Base-by-base conservation (phyloP, 306 rosid genomes). In the Acacia melanoxylon region DNA sequence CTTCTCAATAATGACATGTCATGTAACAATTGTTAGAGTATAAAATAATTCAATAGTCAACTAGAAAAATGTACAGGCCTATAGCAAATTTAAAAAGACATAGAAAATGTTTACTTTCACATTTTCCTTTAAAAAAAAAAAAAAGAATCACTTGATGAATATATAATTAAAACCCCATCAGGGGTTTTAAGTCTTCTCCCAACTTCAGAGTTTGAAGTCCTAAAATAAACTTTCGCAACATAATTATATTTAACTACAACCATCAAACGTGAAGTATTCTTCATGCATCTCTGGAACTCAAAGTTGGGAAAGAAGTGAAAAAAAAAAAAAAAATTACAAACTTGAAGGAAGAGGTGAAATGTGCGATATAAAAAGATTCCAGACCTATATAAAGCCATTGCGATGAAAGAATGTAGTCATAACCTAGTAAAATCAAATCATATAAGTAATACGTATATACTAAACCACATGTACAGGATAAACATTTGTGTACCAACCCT, bases 401-500 rank as follows among this genome's bases (percentile, higher is more conserved):
- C 84, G 20, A 40, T 62, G 51, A 81, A 83, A 82, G 54, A 85
- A 83, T 24, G 49, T 31, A 20, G 68, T 42, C 45, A 49, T 54
- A 48, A 76, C 31, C 77, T 22, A 51, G 31, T 19, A 71, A 83
- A 63, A 48, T 79, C 72, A 88, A 88, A 29, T 33, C 59, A 51
- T 63, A 42, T 75, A 79, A 63, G 75, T 79, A 69, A 69, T 56
- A 85, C 76, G 45, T 70, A 90, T 81, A 85, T 85, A 88, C 93
- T 74, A 54, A 27, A 84, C 65, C 72, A 85, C 85, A 83, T 79
- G 86, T 80, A 85, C 82, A 86, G 70, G 13, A 67, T 70, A 70
- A 27, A 82, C 80, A 70, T 66, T 69, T 83, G 80, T 83, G 74
- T 83, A 75, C 72, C 80, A 78, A 73, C 62, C 56, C 29, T 41